These are phyloP conservation scores for Radiomyces spectabilis DNA, from an alignment of 192 early-diverging fungal species.

Conservation along the genomic window DNA sequence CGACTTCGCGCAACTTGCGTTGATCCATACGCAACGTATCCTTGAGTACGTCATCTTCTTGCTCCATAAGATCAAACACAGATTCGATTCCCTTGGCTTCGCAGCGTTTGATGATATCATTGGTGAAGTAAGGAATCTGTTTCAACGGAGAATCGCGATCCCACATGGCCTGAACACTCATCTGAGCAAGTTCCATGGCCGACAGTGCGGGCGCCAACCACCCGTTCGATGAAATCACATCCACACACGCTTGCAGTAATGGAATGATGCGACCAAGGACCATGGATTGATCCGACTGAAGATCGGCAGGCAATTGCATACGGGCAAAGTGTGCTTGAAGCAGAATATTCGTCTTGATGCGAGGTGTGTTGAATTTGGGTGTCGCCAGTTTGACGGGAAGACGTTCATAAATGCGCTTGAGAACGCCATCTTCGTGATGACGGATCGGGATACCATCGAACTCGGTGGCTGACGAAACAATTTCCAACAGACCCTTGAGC, in stretches of 20 bases:
- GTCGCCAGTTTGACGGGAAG: slow-evolving; percentile 64
- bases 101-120: slow-evolving; percentile 62
- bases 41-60: slow-evolving; percentile 81
- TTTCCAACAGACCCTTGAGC: slow-evolving; percentile 86
- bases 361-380: slow-evolving; percentile 79
- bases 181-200: slow-evolving; percentile 96
- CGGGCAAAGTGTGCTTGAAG: slow-evolving; percentile 95
- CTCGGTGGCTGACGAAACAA: slow-evolving; percentile 89
- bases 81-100: slow-evolving; percentile 66
- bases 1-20: slow-evolving; percentile 70
- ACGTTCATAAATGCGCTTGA: slow-evolving; percentile 75
- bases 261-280: slow-evolving; percentile 64
- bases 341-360: slow-evolving; percentile 88
- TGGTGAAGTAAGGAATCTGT: slow-evolving; percentile 84
- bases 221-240: slow-evolving; percentile 87
- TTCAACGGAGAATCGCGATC: slow-evolving; percentile 84
- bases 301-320: slow-evolving; percentile 80
- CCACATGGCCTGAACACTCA: slow-evolving; percentile 97
- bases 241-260: slow-evolving; percentile 88
- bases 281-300: slow-evolving; percentile 81
- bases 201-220: slow-evolving; percentile 86
- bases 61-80: slow-evolving; percentile 92
- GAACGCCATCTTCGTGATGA: slow-evolving; percentile 81
- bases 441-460: slow-evolving; percentile 89
- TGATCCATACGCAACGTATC: slow-evolving; percentile 55